phyloP scores from a whole-genome alignment of 805 yeast species.

The Ogataea corticis region DNA sequence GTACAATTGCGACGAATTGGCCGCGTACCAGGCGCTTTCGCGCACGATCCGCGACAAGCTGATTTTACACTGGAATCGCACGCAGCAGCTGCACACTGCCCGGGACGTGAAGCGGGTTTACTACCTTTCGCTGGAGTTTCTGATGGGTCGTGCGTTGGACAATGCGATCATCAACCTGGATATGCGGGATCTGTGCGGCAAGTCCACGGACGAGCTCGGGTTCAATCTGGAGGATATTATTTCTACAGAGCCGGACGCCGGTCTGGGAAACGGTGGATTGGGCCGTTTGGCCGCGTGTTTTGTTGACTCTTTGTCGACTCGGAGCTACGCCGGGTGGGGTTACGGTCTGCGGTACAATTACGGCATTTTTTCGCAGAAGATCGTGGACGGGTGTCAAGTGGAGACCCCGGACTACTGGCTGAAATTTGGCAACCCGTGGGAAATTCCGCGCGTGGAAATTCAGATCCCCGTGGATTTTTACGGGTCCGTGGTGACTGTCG shows the following conservation, averaged over 20 bases:
- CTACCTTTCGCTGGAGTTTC: conserved; percentile 81
- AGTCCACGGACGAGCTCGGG: conserved; percentile 71
- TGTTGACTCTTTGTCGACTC: conserved; percentile 82
- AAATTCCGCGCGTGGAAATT: conserved; percentile 80
- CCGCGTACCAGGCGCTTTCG: conserved; percentile 90
- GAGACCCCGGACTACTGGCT: conserved; percentile 96
- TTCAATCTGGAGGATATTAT: conserved; percentile 84
- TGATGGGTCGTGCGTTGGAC: conserved; percentile 95
- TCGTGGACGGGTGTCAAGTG: conserved; percentile 89
- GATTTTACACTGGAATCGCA: conserved; percentile 86
- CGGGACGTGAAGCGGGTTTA: conserved; percentile 84
- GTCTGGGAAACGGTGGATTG: conserved; percentile 91
- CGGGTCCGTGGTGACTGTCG: conserved; percentile 68
- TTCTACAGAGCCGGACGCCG: conserved; percentile 90
- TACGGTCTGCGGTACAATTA: conserved; percentile 91
- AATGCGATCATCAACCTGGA: conserved; percentile 85
- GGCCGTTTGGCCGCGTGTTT: conserved; percentile 96
- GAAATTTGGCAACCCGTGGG: conserved; percentile 90
- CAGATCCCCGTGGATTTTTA: conserved; percentile 89
- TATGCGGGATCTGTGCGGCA: conserved; percentile 57
- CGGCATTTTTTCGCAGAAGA: conserved; percentile 89
- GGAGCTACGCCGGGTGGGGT: conserved; percentile 94
- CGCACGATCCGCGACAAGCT: conserved; percentile 75
- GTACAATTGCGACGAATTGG: conserved; percentile 88
- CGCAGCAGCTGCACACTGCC: conserved; percentile 85